Evolutionary conservation across 768 basidiomycete genomes (phyloP).

Genomic region (Termitomyces eurrhizus): DNA sequence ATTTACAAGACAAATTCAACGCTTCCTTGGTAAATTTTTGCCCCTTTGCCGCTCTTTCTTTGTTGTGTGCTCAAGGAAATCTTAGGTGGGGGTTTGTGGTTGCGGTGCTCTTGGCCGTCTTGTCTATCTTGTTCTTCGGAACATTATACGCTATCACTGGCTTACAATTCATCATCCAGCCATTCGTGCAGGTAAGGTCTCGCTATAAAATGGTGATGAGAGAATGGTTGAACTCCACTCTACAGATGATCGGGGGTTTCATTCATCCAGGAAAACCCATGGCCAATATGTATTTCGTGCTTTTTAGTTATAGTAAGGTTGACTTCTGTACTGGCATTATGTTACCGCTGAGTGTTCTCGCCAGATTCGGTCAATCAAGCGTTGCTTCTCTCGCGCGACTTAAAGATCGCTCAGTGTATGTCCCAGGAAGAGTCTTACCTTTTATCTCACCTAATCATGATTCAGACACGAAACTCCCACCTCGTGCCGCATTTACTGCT

Average conservation of each 20-base stretch:
- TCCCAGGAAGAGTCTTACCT: background rate
- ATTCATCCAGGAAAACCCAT: conserved; percentile 59
- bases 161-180: conserved; percentile 39
- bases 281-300: conserved; percentile 63
- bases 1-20: conserved; percentile 46
- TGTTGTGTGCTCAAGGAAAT: background rate
- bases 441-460: background rate
- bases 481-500: conserved; percentile 2
- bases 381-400: conserved; percentile 38
- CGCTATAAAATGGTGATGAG: no score
- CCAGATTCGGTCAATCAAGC: conserved; percentile 44
- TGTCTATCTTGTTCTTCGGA: conserved; percentile 46
- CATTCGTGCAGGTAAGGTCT: conserved; percentile 43
- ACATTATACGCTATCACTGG: conserved; percentile 44
- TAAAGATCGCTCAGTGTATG: conserved; percentile 44
- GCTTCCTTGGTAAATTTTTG: conserved; percentile 36
- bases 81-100: conserved; percentile 46
- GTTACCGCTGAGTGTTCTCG: background rate
- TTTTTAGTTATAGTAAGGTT: conserved; percentile 43
- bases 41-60: background rate
- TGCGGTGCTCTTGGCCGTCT: conserved; percentile 35
- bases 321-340: background rate
- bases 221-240: conserved; percentile 23
- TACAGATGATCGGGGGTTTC: conserved; percentile 57
- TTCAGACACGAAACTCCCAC: background rate